A percentile compares a stretch with the other conserved stretches of the same genome.
Conservation (phyloP, 2,329 filamentous ascomycete genomes). For the Cyclaneusma minus region DNA sequence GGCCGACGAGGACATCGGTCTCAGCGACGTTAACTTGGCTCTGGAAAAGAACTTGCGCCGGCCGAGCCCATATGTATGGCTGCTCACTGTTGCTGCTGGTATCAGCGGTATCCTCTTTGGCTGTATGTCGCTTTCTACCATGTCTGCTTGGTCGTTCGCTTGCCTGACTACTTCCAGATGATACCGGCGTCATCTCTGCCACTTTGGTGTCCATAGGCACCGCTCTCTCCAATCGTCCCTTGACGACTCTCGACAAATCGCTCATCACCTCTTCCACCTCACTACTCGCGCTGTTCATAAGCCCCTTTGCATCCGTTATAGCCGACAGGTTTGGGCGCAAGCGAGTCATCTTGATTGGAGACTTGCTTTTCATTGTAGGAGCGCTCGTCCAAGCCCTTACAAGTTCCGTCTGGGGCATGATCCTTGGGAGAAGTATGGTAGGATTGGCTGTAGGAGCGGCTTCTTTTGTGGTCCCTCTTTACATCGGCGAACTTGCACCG, state of each 20-base stretch:
- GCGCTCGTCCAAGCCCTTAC: slow-evolving; percentile 49
- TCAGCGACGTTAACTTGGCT: slow-evolving; percentile 11
- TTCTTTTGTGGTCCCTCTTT: slow-evolving; percentile 72
- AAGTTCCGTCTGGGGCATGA: slow-evolving; percentile 44
- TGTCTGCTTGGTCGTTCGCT: not conserved
- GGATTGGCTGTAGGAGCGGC: slow-evolving; percentile 61
- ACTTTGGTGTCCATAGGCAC: slow-evolving; percentile 48
- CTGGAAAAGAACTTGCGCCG: slow-evolving; percentile 15
- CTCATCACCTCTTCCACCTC: slow-evolving; percentile 56
- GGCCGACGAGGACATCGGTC: slow-evolving; percentile 4
- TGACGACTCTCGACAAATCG: slow-evolving; percentile 52
- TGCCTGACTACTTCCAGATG: slow-evolving; percentile 26
- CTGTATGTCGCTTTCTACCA: slow-evolving; percentile 29
- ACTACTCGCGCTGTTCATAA: slow-evolving; percentile 47
- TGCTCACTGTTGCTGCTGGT: slow-evolving; percentile 47
- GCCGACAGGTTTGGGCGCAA: slow-evolving; percentile 47
- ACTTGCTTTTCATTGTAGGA: slow-evolving; percentile 51
- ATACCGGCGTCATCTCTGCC: slow-evolving; percentile 54
- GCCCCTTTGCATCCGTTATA: slow-evolving; percentile 47
- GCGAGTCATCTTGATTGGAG: slow-evolving; percentile 46
- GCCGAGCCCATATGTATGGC: slow-evolving; percentile 36
- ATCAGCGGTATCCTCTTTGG: slow-evolving; percentile 55
- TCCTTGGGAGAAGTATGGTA: slow-evolving; percentile 51
- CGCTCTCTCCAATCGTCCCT: slow-evolving; percentile 37
- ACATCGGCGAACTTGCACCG: slow-evolving; percentile 77